Conservation (phyloP, 1,139 yeast genomes). For the Suhomyces choctaworum region DNA sequence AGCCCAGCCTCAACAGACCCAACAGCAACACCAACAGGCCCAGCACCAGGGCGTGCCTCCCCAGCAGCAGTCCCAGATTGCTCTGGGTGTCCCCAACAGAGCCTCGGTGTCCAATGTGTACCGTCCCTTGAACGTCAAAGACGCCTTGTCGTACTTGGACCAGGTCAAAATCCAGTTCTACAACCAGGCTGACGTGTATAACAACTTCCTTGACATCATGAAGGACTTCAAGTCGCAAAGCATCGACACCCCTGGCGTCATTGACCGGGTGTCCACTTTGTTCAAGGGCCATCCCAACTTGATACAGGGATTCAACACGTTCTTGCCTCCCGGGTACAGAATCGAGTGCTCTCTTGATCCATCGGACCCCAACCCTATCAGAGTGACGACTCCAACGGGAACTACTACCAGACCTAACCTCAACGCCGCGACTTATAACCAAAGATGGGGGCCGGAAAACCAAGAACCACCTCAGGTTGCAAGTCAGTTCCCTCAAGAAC, state of each 20-base stretch:
- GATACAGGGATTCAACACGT: conserved; percentile 96
- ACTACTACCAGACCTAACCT: conserved; percentile 70
- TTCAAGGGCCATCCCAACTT: conserved; percentile 91
- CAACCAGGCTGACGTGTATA: conserved; percentile 92
- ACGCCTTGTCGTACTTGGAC: conserved; percentile 91
- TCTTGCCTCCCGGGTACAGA: conserved; percentile 93
- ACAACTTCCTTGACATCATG: conserved; percentile 95
- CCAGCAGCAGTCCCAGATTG: conserved; percentile 14
- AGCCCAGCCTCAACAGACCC: conserved; percentile 21
- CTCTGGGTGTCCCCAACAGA: conserved; percentile 45
- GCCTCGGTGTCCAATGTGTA: conserved; percentile 54
- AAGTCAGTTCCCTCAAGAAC: conserved; percentile 24
- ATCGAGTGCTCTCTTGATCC: conserved; percentile 92
- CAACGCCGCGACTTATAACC: conserved; percentile 23
- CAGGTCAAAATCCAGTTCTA: conserved; percentile 93
- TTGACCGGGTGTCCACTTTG: conserved; percentile 86
- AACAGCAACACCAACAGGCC: conserved; percentile 15
- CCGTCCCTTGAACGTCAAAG: conserved; percentile 92
- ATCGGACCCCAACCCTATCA: conserved; percentile 85
- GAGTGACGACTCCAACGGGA: conserved; percentile 95
- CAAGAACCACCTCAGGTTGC: conserved; percentile 20
- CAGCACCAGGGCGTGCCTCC: conserved; percentile 18
- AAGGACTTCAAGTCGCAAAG: conserved; percentile 95
- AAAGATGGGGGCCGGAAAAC: conserved; percentile 29
- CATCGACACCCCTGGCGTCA: conserved; percentile 97